Evolutionary conservation across 75 land plant species (phyloP).

Genomic region (Cunninghamia lanceolata): DNA sequence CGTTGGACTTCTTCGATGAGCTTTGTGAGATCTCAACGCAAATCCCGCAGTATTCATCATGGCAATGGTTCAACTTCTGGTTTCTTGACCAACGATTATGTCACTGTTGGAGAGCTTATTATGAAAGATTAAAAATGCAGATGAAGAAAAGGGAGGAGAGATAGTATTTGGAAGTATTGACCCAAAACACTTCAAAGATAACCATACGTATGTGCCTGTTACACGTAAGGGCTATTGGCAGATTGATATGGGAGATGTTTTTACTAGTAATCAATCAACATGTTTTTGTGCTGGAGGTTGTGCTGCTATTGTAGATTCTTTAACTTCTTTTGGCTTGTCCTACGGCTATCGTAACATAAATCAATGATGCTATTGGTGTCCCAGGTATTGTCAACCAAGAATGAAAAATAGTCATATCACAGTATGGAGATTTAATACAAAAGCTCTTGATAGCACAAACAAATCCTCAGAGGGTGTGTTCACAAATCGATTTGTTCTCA

Average conservation of each 20-base stretch:
- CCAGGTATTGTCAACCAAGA: slow-evolving; percentile 74
- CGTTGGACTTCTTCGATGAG: too few relatives aligned
- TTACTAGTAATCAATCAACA: too few relatives aligned
- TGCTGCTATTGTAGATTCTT: too few relatives aligned
- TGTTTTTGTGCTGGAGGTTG: too few relatives aligned
- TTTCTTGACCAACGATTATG: slow-evolving; percentile 64
- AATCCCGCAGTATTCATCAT: slow-evolving; percentile 53
- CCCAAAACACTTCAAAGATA: too few relatives aligned
- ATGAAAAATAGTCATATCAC: slow-evolving; percentile 74
- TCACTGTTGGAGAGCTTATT: slow-evolving; percentile 62
- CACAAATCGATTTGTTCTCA: slow-evolving; percentile 66
- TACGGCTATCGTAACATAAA: slow-evolving; percentile 68
- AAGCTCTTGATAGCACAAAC: slow-evolving; percentile 62
- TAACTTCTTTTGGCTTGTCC: too few relatives aligned
- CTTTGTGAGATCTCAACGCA: too few relatives aligned
- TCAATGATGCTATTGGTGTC: slow-evolving; percentile 93
- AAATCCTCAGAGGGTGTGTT: slow-evolving; percentile 61
- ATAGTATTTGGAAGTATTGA: too few relatives aligned
- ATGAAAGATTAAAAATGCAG: slow-evolving; percentile 75
- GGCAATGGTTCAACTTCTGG: slow-evolving; percentile 77
- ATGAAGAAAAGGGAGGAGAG: too few relatives aligned
- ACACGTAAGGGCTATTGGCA: too few relatives aligned
- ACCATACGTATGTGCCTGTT: too few relatives aligned
- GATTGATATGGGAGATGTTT: too few relatives aligned
- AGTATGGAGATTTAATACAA: slow-evolving; percentile 75